Percentiles rank a stretch among this genome's conserved stretches.
Conservation (phyloP, 2,329 filamentous ascomycete genomes). For the Colletotrichum magnum region DNA sequence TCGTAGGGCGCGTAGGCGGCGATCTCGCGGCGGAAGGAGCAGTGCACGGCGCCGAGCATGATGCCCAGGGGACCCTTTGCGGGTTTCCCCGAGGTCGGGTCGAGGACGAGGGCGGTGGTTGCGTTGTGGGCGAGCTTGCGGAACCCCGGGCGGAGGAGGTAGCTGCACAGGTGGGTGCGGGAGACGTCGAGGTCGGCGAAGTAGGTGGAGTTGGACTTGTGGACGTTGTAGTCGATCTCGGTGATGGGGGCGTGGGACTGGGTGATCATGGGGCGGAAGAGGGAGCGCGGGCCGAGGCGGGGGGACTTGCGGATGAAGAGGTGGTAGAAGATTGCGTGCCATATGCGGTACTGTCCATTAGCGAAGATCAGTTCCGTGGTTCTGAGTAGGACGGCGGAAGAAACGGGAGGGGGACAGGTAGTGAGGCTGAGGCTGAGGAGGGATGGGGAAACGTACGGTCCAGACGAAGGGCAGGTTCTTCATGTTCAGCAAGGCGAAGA, state of each 20-base stretch:
- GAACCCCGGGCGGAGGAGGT: constrained; percentile 74
- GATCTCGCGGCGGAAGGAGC: constrained; percentile 82
- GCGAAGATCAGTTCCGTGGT: neutral
- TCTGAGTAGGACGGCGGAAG: neutral
- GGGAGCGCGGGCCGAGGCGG: constrained; percentile 70
- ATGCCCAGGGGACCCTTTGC: constrained; percentile 71
- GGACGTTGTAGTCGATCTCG: constrained; percentile 89
- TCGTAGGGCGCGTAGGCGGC: constrained; percentile 78
- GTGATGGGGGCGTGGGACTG: constrained; percentile 76
- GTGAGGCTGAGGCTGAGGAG: neutral
- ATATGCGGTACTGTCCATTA: constrained; percentile 66
- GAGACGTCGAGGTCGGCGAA: constrained; percentile 89
- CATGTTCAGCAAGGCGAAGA: constrained; percentile 75
- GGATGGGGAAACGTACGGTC: constrained; percentile 70
- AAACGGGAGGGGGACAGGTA: neutral
- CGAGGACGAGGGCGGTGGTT: constrained; percentile 63
- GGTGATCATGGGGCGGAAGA: constrained; percentile 81
- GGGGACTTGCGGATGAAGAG: constrained; percentile 63
- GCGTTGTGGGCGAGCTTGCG: constrained; percentile 64
- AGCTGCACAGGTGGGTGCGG: constrained; percentile 83
- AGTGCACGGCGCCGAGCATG: constrained; percentile 80
- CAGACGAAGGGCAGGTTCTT: constrained; percentile 83
- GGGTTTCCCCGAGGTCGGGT: constrained; percentile 62
- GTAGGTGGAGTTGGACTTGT: constrained; percentile 89
- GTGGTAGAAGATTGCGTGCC: constrained; percentile 70